Base-by-base conservation (phyloP, 2,329 filamentous ascomycete genomes). In the Xylaria polymorpha region DNA sequence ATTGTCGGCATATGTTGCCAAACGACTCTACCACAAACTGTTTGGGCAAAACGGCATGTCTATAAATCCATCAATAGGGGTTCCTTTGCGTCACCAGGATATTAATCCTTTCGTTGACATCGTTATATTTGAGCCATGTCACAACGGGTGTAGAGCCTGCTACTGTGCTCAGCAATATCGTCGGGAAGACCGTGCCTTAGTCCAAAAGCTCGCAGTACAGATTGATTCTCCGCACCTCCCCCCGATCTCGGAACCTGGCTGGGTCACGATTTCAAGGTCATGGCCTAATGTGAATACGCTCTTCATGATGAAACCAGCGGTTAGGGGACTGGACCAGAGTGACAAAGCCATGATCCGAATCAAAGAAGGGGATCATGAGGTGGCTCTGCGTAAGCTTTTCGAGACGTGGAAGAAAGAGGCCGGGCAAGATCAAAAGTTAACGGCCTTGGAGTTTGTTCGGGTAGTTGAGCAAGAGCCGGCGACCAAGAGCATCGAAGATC, bases 281-380 rank as follows among this genome's bases (percentile, higher is more conserved):
- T 79, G 77, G 76, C 74, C 74, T 1, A 77, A 74, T 46, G 73
- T 79, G 4, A 73, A 76, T 56, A 78, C 73, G 0, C 73, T 79
- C 20, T 79, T 77, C 63, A 68, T 79, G 58, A 73, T 77, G 71
- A 71, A 72, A 32, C 61, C 39, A n/a, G 72, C 76, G 2, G 20
- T 79, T 4, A 76, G 55, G 43, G 77, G 77, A 0, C 55, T 72
- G n/a, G 59, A 74, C 20, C 59, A 46, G 2, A 58, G 63, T 10
- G 74, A 76, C 2, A 78, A 78, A 55, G 77, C 76, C 18, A 74
- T 79, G 61, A 72, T 79, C 50, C 73, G 75, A 15, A 69, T 77
- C 39, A 67, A 68, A 12, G 71, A 73, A 15, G 72, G 71, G 9
- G 59, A 67, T 3, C 67, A 71, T 9, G 76, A 79, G 57, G 0